These are phyloP conservation scores for Coemansia sp. DNA, from an alignment of 192 early-diverging fungal genomes.

Conservation along the genomic window DNA sequence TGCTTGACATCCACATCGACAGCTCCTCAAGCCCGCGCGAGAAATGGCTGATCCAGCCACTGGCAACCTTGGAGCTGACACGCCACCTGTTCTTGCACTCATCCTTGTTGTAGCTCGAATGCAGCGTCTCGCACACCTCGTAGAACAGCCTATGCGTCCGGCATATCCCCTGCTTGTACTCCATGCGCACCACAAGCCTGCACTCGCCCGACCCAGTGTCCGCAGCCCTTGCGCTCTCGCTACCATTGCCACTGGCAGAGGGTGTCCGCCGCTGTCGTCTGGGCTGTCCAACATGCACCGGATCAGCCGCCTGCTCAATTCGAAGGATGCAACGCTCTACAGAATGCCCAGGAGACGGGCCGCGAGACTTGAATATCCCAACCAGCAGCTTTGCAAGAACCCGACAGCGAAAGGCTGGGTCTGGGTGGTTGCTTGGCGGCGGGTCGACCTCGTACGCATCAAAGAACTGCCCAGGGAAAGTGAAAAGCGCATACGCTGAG, in stretches of 20 bases:
- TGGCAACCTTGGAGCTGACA: conserved; percentile 40
- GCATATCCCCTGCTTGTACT: conserved; percentile 49
- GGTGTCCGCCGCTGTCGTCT: conserved; percentile 4
- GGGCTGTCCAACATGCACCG: conserved; percentile 4
- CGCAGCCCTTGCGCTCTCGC: not conserved
- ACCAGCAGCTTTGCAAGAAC: conserved; percentile 48
- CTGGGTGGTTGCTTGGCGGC: conserved; percentile 7
- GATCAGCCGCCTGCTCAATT: conserved; percentile 32
- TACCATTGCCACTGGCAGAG: conserved; percentile 1
- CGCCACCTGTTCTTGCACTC: conserved; percentile 52
- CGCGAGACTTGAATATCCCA: conserved; percentile 45
- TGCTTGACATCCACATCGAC: conserved; percentile 39
- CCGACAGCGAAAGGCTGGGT: conserved; percentile 36
- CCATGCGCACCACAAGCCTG: conserved; percentile 46
- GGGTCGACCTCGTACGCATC: conserved; percentile 59
- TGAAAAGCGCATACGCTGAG: conserved; percentile 63
- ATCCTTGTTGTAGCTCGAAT: conserved; percentile 36
- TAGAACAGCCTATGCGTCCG: conserved; percentile 55
- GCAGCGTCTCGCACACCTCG: conserved; percentile 48
- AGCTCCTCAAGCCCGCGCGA: conserved; percentile 50
- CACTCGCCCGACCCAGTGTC: conserved; percentile 20
- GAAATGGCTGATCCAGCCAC: conserved; percentile 54
- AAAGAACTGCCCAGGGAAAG: conserved; percentile 66
- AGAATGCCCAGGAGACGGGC: conserved; percentile 15
- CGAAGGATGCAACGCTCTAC: conserved; percentile 43